Evolutionary conservation across 495 filamentous ascomycete species (phyloP).

Genomic region (Clohesyomyces aquaticus): DNA sequence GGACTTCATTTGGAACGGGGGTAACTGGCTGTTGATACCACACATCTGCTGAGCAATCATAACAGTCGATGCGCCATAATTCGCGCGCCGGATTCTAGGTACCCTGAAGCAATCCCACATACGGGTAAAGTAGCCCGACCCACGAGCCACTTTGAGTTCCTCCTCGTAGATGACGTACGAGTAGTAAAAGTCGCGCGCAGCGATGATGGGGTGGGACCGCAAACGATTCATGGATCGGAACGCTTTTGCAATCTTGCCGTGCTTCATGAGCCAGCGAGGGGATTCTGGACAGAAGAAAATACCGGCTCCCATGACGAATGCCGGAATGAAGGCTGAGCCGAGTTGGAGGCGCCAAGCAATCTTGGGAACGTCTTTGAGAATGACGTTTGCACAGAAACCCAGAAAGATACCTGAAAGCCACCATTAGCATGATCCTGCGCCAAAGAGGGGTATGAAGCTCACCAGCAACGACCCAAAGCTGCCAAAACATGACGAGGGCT

Average conservation of each 20-base stretch:
- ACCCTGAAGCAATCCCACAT: conserved; percentile 72
- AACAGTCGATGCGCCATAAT: conserved; percentile 64
- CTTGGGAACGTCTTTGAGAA: conserved; percentile 35
- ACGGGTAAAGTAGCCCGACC: conserved; percentile 44
- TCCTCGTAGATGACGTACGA: conserved; percentile 46
- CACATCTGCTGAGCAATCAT: conserved; percentile 86
- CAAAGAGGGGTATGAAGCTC: background rate
- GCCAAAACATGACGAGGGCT: conserved; percentile 66
- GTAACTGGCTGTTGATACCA: conserved; percentile 52
- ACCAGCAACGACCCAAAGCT: conserved; percentile 51
- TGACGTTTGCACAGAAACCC: conserved; percentile 43
- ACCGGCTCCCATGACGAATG: conserved; percentile 37
- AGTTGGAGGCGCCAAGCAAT: conserved; percentile 53
- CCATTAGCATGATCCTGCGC: conserved; percentile 26
- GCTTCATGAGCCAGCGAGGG: conserved; percentile 40
- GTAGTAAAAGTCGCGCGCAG: conserved; percentile 60
- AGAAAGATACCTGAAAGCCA: conserved; percentile 43
- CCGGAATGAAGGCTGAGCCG: conserved; percentile 52
- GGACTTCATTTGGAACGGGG: conserved; percentile 52
- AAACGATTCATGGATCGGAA: conserved; percentile 51
- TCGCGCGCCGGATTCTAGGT: conserved; percentile 69
- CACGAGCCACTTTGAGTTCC: conserved; percentile 30
- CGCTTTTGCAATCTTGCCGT: conserved; percentile 20
- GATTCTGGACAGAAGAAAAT: conserved; percentile 47
- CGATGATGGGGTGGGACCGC: conserved; percentile 54